phyloP scores from a whole-genome alignment of 495 filamentous ascomycete species.

The Melanomma pulvis-pyrius region DNA sequence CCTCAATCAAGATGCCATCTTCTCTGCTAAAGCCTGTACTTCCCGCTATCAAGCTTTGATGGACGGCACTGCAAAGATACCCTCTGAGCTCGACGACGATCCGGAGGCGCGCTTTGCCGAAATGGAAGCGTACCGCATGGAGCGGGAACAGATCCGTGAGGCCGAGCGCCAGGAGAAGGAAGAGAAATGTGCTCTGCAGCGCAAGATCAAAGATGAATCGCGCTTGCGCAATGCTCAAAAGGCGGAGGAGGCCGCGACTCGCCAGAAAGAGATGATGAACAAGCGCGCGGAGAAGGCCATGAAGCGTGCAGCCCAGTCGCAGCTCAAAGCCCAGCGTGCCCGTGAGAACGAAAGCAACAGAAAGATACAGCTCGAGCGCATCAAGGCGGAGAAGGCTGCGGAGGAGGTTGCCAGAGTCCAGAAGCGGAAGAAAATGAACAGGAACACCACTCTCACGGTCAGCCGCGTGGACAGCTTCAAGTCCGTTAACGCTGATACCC shows the following conservation, averaged over 20 bases:
- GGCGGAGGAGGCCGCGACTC: conserved; percentile 35
- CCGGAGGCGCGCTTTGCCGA: conserved; percentile 33
- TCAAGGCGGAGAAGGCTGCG: conserved; percentile 6
- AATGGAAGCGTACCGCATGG: conserved; percentile 27
- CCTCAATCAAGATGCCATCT: conserved; percentile 27
- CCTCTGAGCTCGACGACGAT: conserved; percentile 40
- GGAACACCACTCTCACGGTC: background rate
- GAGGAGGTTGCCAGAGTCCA: background rate
- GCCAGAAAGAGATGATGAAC: conserved; percentile 4
- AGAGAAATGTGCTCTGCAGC: background rate
- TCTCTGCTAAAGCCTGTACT: conserved; percentile 40
- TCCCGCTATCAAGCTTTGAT: conserved; percentile 40
- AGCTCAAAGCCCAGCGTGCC: background rate
- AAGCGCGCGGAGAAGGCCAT: conserved; percentile 5
- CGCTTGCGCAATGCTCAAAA: conserved; percentile 80
- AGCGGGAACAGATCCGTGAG: conserved; percentile 10
- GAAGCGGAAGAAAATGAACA: background rate
- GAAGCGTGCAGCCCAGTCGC: conserved; percentile 5
- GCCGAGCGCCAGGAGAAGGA: conserved; percentile 24
- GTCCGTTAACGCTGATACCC: conserved; percentile 1
- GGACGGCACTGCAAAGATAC: conserved; percentile 40
- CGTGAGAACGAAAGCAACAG: conserved; percentile 1
- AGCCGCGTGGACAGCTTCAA: background rate
- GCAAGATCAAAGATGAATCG: background rate
- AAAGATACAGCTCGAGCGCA: background rate